Base-by-base conservation (phyloP, 257 asterid species). In the Jasminum sambac region DNA sequence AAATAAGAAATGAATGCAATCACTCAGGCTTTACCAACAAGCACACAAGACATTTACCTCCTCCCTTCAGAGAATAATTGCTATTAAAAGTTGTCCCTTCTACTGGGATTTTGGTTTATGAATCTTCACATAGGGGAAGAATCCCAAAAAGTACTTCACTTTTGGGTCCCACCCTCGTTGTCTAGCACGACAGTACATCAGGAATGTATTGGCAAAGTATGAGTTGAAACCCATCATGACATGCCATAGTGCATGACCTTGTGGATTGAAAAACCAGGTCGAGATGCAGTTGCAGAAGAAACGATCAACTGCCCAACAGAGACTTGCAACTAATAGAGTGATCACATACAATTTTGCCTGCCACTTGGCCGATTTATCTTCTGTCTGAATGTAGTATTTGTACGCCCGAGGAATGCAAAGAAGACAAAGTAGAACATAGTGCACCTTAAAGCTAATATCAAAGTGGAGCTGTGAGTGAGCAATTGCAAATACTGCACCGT, bases 201-300 rank as follows among this genome's bases (percentile, higher is more conserved):
- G 69, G 81, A 93, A 93, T 3, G 94, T 79, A 70, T 93, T 93
- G 40, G 96, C 98, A 3, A 81, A 93, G 78, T 93, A 93, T 0
- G 98, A 93, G 70, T 93, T 93, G 86, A 90, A 90, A 40, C 95
- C 96, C 98, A 93, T 93, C 12, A 84, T 59, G 44, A 89, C 70
- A 19, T 93, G 98, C 98, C 98, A 93, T 46, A 90, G 23, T 23
- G 98, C 97, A 80, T 93, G 98, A 23, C 98, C 98, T 73, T 93
- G 98, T 63, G 95, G 98, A 52, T 93, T 87, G 79, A 87, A 19
- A 63, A 21, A 74, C 96, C 89, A 85, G 30, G 40, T 58, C 2
- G 89, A 80, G 16, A 88, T 77, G 10, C 79, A 75, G 79, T 76
- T 73, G 82, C 97, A 93, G 48, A 93, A 74, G 69, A 79, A 69